Evolutionary conservation across 2,329 filamentous ascomycete genomes (phyloP), one percentile per base, ranked within the genome.

Genomic region (Botryotinia narcissicola): DNA sequence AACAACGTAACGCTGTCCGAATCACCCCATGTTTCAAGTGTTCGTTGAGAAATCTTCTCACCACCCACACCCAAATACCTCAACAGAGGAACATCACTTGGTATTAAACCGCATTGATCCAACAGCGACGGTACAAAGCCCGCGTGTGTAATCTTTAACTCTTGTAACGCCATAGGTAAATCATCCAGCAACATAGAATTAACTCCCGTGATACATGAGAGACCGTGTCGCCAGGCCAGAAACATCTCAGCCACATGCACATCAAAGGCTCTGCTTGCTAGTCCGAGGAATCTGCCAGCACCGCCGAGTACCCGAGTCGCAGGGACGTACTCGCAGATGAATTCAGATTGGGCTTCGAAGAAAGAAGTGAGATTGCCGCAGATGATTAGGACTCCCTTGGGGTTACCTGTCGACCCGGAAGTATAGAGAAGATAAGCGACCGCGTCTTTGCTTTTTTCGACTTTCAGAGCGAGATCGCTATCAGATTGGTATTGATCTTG

Each of bases 371-470:
- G 67, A 60, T 70, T 70, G 14, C 51, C 54, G n/a, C 67, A 32
- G n/a, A 60, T 72, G 22, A 76, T 62, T 6, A 78, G 62, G 6
- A 95, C 93, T 25, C 93, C 93, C 81, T 96, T 97, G 10, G 93
- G 92, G 4, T 93, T 86, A 16, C 93, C 93, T 0, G 93, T 96
- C 0, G 93, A 96, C 4, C 93, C 91, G 18, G 87, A 91, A 75
- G 89, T 92, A 82, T 95, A 96, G 81, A 96, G 95, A 74, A 96
- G 86, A 89, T 90, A 75, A 91, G 67, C 54, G n/a, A 71, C 67
- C 9, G 51, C n/a, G 29, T 70, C 51, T 42, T 60, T 44, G 35
- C 40, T 60, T n/a, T 42, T 70, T 51, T 42, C 20, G 14, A 60
- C 22, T n/a, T 59, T 18, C 16, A 42, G n/a, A n/a, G 67, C 18